Conservation (phyloP, 441 rosid species). For the Arabidopsis lyrata region DNA sequence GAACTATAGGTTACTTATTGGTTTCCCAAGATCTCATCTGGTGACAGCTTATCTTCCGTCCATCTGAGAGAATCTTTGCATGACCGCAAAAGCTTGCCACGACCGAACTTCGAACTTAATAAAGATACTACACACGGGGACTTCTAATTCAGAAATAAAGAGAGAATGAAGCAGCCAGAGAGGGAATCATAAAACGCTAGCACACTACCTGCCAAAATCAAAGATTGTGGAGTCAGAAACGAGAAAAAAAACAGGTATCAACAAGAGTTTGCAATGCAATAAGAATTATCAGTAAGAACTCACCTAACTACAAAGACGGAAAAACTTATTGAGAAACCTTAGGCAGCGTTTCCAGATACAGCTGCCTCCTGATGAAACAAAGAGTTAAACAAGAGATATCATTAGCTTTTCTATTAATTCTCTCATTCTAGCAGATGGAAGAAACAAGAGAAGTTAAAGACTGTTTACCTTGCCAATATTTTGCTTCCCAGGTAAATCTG, state of each 20-base stretch:
- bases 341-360: conserved; percentile 71
- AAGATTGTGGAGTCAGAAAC: conserved; percentile 15
- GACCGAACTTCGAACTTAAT: conserved; percentile 22
- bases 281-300: conserved; percentile 17
- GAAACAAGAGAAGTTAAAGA: conserved; percentile 6
- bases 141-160: conserved; percentile 45
- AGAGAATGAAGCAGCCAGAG: conserved; percentile 50
- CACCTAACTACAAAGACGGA: conserved; percentile 49
- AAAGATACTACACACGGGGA: conserved; percentile 39
- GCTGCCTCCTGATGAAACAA: conserved; percentile 63
- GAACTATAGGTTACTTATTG: conserved; percentile 57
- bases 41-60: conserved; percentile 40
- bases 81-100: conserved; percentile 38
- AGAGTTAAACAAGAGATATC: conserved; percentile 20
- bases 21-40: conserved; percentile 57
- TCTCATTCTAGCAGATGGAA: conserved; percentile 11
- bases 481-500: conserved; percentile 62
- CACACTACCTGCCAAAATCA: conserved; percentile 63
- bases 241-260: conserved; percentile 21
- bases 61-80: conserved; percentile 26
- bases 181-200: conserved; percentile 51
- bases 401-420: conserved; percentile 8
- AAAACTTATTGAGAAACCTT: conserved; percentile 51
- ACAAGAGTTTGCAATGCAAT: not conserved
- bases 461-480: conserved; percentile 55